Evolutionary conservation across 2,329 filamentous ascomycete species (phyloP), one percentile per base, ranked within the genome.

Genomic region (Hypoxylon sp.): DNA sequence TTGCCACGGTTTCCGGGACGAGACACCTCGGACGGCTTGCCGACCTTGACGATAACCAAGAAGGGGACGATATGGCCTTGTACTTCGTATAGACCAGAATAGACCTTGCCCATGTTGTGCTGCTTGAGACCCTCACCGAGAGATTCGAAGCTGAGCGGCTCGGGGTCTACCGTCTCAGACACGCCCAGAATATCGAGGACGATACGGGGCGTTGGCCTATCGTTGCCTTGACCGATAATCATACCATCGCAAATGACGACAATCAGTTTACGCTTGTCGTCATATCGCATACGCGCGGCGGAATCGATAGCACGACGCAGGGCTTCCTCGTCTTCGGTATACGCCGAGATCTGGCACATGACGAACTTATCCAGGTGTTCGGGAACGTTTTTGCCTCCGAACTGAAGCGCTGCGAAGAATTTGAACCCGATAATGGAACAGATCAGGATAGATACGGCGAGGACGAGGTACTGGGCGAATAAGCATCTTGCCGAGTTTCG

Each of bases 51-150:
- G 47, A 99, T 85, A 54, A 99, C 95, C 77, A 99, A 78, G 87
- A 97, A 99, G 20, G 95, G 95, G 47, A 99, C 95, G 70, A 99
- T 98, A 76, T 99, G 94, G 67, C 95, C 95, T 75, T 97, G 92
- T 6, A 97, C 94, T 79, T 99, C 95, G 77, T 99, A 99, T 4
- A 99, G 84, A 74, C 95, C 95, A 19, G 95, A 97, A 80, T 99
- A 99, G 68, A 97, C 89, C 80, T 99, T 99, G 78, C 92, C 95
- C 94, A 98, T 98, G 79, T 99, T 99, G 83, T 98, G 95, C 78
- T 98, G 95, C 81, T 97, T 97, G 80, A 91, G 87, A 76, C 95
- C 95, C 79, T 98, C 94, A 62, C 95, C 95, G 34, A 99, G 86
- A 75, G 93, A 94, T 77, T 99, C 94, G 72, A 99, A 99, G 83